These are phyloP conservation scores for Trichoderma sp. DNA, from an alignment of 2,329 filamentous ascomycete genomes.

Conservation along the genomic window DNA sequence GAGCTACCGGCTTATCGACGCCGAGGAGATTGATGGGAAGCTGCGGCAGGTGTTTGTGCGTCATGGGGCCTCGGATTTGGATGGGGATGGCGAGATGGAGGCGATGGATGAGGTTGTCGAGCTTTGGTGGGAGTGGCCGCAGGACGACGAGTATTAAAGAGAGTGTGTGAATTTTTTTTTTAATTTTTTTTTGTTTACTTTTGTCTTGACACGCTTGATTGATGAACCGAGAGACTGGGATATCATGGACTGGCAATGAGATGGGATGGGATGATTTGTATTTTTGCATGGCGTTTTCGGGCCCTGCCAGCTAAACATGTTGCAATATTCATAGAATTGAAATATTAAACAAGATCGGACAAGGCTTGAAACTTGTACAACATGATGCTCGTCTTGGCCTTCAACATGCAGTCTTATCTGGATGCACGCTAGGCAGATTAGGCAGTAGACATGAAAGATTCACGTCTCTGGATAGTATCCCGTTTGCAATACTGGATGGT, in stretches of 20 bases:
- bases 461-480: conserved; percentile 1
- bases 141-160: background rate
- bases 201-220: background rate
- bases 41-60: conserved; percentile 60
- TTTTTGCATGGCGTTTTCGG: background rate
- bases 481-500: background rate
- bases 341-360: background rate
- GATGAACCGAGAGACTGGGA: conserved; percentile 2
- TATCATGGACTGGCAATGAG: background rate
- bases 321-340: background rate
- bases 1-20: conserved; percentile 52
- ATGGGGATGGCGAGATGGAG: conserved; percentile 43
- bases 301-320: background rate
- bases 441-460: background rate
- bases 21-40: conserved; percentile 44
- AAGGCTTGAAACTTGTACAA: background rate
- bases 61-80: conserved; percentile 6
- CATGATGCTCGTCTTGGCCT: background rate
- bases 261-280: background rate
- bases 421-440: background rate
- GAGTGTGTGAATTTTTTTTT: background rate
- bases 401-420: background rate
- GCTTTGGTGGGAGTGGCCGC: conserved; percentile 47
- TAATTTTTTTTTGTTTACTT: background rate
- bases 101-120: conserved; percentile 50